Conservation (phyloP, 768 basidiomycete genomes). For the Hemileccinum rubropunctum region DNA sequence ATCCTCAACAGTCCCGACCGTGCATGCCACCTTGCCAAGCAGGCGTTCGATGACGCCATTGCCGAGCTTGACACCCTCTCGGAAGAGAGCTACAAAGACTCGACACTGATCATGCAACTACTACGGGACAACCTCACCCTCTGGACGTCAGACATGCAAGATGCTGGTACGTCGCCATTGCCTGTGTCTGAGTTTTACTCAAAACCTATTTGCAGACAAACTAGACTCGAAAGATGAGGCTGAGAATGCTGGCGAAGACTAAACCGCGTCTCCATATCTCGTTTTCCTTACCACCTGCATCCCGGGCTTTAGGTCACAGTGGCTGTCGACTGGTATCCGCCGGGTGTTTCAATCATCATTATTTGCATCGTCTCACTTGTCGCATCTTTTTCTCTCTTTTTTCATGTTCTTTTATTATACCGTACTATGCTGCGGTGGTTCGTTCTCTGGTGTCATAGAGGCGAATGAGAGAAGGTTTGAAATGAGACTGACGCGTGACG, state of each 20-base stretch:
- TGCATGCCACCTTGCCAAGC: constrained; percentile 98
- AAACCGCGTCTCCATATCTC: constrained; percentile 28
- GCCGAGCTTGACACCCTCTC: constrained; percentile 98
- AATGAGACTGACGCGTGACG: constrained; percentile 7
- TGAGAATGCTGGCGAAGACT: constrained; percentile 67
- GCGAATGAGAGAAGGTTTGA: constrained; percentile 34
- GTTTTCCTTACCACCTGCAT: constrained; percentile 17
- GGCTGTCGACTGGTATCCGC: constrained; percentile 9
- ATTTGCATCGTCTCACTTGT: constrained; percentile 32
- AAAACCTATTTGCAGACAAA: constrained; percentile 54
- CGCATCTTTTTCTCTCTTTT: constrained; percentile 29
- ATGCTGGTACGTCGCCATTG: constrained; percentile 57
- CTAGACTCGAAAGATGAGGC: constrained; percentile 68
- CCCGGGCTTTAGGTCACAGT: constrained; percentile 9
- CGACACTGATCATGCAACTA: constrained; percentile 95
- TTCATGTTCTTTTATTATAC: constrained; percentile 36
- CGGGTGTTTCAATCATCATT: constrained; percentile 24
- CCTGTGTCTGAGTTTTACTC: background rate
- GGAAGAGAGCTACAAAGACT: constrained; percentile 99
- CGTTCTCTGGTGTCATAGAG: constrained; percentile 31
- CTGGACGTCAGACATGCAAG: constrained; percentile 99
- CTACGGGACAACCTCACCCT: constrained; percentile 96
- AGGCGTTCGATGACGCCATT: constrained; percentile 98
- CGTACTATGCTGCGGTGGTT: constrained; percentile 33
- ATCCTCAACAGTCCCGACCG: constrained; percentile 98